Evolutionary conservation across 2,329 filamentous ascomycete genomes (phyloP), one percentile per base, ranked within the genome.

Genomic region (Zelopaecilomyces penicillatus): DNA sequence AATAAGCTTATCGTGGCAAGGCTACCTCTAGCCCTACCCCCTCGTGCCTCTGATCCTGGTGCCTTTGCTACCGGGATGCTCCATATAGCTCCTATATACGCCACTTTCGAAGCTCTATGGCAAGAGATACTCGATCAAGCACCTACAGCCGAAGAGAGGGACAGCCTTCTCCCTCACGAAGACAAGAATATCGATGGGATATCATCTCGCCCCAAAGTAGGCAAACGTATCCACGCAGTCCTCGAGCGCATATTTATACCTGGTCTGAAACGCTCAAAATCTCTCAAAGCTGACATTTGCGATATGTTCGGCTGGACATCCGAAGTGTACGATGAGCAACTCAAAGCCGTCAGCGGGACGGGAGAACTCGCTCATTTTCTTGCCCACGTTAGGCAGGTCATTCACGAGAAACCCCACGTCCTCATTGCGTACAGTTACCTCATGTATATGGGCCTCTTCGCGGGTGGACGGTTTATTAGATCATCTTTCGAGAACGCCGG

Each of bases 381-480:
- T n/a, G 52, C 62, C 5, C 76, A 83, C 51, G 81, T 82, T 33
- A 63, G 67, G 30, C 57, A 64, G 9, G 62, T 67, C 0, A 68
- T 82, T 1, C 56, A 63, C 4, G 62, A 64, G 11, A 75, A 74
- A 39, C 85, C 86, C 0, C 83, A 87, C 57, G 70, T 82, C 0
- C 64, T 90, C 7, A 57, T 90, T 19, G 80, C 85, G 1, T 90
- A 90, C 58, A 76, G 81, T 1, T 90, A 86, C 76, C 82, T 87
- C 37, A 73, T 89, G 51, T 90, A 87, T 65, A 87, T 91, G 80
- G 86, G 85, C 0, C 71, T 90, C 0, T 89, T 91, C 57, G 81
- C 83, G 0, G 86, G 86, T 5, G 86, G 86, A 0, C 73, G 84
- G 3, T 83, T 81, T 62, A 83, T 91, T 47, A 71, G 83, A 41